Percentiles rank a stretch among this genome's conserved stretches.
Evolutionary conservation across 345 rosid species (phyloP).

Genomic region (Aquilaria yunnanensis): DNA sequence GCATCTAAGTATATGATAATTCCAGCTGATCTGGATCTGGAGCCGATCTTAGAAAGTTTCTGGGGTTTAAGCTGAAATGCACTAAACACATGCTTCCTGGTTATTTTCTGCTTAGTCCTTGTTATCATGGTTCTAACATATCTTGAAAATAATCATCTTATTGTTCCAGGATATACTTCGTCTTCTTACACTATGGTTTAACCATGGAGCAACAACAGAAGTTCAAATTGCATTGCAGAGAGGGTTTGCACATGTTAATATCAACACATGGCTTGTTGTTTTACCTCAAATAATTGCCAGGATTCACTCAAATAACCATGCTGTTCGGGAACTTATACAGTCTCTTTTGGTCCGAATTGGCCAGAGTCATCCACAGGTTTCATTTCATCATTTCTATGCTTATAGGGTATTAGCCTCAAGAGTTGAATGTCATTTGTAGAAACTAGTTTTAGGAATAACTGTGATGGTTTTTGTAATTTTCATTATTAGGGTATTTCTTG

Average conservation of each 20-base stretch:
- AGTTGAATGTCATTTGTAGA: too few relatives aligned
- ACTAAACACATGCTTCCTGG: too few relatives aligned
- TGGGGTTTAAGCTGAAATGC: too few relatives aligned
- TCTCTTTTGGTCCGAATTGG: constrained; percentile 95
- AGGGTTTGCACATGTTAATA: constrained; percentile 86
- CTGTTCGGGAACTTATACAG: constrained; percentile 92
- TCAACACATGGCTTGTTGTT: constrained; percentile 96
- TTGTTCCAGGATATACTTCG: constrained; percentile 91
- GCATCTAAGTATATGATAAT: too few relatives aligned
- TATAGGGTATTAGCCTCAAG: not conserved
- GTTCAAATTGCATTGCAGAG: constrained; percentile 82
- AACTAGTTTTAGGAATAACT: too few relatives aligned
- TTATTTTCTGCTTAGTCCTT: too few relatives aligned
- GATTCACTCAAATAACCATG: constrained; percentile 93
- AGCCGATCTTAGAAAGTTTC: too few relatives aligned
- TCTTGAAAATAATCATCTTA: not conserved
- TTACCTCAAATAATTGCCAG: constrained; percentile 99
- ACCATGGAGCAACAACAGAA: constrained; percentile 89
- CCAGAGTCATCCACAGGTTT: constrained; percentile 94
- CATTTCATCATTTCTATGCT: constrained; percentile 13
- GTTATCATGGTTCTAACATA: too few relatives aligned
- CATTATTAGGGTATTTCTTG: not conserved
- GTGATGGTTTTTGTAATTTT: not conserved
- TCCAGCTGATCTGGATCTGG: too few relatives aligned
- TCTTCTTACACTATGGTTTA: constrained; percentile 97